Percentiles rank a stretch among this genome's conserved stretches.
phyloP scores from a whole-genome alignment of 768 basidiomycete genomes.

The Leucocoprinus birnbaumii region DNA sequence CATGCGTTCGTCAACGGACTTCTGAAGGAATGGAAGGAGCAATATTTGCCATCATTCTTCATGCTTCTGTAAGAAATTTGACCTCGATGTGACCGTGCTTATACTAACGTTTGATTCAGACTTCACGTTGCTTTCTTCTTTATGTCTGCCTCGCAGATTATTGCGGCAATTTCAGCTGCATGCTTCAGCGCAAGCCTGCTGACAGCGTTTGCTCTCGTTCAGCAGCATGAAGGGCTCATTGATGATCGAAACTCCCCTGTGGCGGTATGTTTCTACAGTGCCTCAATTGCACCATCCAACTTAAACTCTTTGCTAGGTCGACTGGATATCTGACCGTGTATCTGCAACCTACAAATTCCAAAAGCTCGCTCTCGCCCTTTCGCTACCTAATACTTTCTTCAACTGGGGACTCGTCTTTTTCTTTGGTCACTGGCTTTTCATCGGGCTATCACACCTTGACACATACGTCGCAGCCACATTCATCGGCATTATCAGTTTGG shows the following conservation, averaged over 20 bases:
- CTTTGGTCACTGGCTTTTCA: constrained; percentile 22
- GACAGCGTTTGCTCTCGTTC: constrained; percentile 29
- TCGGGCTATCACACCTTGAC: background rate
- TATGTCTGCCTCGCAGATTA: constrained; percentile 23
- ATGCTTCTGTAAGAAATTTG: constrained; percentile 28
- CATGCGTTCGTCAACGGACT: constrained; percentile 40
- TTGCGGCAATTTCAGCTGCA: constrained; percentile 30
- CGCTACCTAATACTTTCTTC: constrained; percentile 50
- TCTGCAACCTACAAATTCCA: constrained; percentile 43
- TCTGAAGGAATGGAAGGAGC: constrained; percentile 48
- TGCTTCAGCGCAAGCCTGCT: constrained; percentile 34
- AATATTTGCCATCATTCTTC: constrained; percentile 23
- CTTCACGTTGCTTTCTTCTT: constrained; percentile 31
- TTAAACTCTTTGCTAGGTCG: constrained; percentile 17
- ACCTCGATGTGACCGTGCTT: background rate
- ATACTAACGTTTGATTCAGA: constrained; percentile 19
- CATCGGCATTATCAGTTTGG: background rate
- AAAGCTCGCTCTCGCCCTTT: constrained; percentile 44
- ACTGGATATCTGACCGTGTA: constrained; percentile 34
- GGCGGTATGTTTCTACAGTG: constrained; percentile 36
- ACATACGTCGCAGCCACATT: background rate
- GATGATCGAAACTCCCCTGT: constrained; percentile 29
- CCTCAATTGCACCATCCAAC: background rate
- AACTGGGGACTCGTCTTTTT: constrained; percentile 43
- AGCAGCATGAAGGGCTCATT: constrained; percentile 32